Conservation (phyloP, 306 rosid genomes). For the Quercus gilva region DNA sequence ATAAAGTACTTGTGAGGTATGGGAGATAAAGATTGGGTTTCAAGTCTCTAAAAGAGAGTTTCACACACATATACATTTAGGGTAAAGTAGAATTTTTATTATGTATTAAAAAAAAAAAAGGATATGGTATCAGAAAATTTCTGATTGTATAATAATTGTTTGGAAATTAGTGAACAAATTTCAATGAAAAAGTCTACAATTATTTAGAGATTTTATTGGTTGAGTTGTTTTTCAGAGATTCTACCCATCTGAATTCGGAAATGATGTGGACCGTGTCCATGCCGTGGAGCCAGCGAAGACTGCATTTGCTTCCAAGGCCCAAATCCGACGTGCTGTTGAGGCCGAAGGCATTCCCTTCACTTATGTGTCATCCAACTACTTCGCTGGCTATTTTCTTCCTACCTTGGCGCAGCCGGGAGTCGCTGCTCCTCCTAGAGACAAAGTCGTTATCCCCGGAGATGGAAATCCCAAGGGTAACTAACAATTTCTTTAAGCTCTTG, state of each 20-base stretch:
- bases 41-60: accelerated
- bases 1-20: too few relatives aligned
- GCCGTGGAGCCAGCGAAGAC: slow-evolving; percentile 60
- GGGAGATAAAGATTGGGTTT: accelerated
- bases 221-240: slow-evolving; percentile 31
- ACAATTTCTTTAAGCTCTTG: not conserved
- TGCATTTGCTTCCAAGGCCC: slow-evolving; percentile 26
- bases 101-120: too few relatives aligned
- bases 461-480: slow-evolving; percentile 40
- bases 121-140: too few relatives aligned
- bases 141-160: too few relatives aligned
- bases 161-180: too few relatives aligned
- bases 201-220: not conserved
- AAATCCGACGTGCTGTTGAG: slow-evolving; percentile 45
- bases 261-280: slow-evolving; percentile 45
- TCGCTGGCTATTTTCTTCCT: slow-evolving; percentile 38
- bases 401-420: slow-evolving; percentile 36
- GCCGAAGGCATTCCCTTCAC: slow-evolving; percentile 46
- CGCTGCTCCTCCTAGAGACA: slow-evolving; percentile 49
- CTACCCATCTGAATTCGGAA: slow-evolving; percentile 55
- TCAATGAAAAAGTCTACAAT: too few relatives aligned
- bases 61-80: accelerated
- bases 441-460: slow-evolving; percentile 41
- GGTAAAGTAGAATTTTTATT: too few relatives aligned
- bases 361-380: slow-evolving; percentile 35